These are phyloP conservation scores for Chytriomyces sp. DNA, from an alignment of 192 early-diverging fungal species.

Conservation along the genomic window DNA sequence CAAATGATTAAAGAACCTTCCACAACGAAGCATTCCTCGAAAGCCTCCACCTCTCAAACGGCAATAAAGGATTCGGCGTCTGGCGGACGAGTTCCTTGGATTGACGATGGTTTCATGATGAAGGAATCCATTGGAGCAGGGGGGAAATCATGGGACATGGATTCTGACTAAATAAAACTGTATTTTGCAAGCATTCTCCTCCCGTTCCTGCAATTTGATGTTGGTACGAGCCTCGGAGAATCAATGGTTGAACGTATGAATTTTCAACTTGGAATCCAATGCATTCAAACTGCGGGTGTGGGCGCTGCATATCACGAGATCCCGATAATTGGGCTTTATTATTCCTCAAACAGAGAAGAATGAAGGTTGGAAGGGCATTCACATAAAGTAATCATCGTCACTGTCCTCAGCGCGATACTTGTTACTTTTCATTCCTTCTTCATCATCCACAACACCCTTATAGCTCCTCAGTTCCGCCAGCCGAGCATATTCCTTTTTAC, in stretches of 20 bases:
- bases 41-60: not conserved
- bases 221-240: too few species aligned
- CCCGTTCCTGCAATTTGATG: too few species aligned
- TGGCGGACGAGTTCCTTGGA: constrained; percentile 22
- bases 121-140: not conserved
- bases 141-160: constrained; percentile 19
- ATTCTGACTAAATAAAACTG: constrained; percentile 11
- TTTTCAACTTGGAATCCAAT: too few species aligned
- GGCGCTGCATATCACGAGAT: too few species aligned
- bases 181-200: not conserved
- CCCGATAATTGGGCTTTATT: too few species aligned
- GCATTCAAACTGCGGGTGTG: too few species aligned
- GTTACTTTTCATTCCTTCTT: constrained; percentile 41
- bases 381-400: constrained; percentile 61
- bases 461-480: constrained; percentile 51
- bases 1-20: constrained; percentile 31
- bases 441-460: constrained; percentile 49
- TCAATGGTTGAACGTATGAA: too few species aligned
- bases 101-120: constrained; percentile 28
- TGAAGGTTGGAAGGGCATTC: not conserved
- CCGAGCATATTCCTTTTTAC: constrained; percentile 44
- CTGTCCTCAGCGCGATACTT: constrained; percentile 14
- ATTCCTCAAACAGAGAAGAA: too few species aligned
- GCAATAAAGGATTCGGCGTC: constrained; percentile 22
- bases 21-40: not conserved